Evolutionary conservation across 2,329 filamentous ascomycete genomes (phyloP).

Genomic region (Drechslera avenae): DNA sequence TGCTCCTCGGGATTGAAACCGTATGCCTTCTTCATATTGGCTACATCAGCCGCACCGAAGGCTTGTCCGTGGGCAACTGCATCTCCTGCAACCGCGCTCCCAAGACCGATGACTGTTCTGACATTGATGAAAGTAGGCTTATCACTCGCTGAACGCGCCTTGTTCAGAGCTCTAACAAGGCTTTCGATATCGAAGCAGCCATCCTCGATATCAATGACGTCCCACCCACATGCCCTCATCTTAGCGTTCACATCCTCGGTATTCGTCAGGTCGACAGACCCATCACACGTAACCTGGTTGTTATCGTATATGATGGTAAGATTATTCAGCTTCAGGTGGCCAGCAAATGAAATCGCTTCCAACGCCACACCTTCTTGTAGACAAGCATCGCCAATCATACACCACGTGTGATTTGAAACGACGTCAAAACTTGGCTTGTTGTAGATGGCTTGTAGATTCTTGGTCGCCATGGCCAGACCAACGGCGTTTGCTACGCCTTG

Average conservation of each 20-base stretch:
- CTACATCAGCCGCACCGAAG: slow-evolving; percentile 60
- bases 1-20: slow-evolving; percentile 57
- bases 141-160: slow-evolving; percentile 51
- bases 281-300: slow-evolving; percentile 65
- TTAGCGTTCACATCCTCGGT: slow-evolving; percentile 63
- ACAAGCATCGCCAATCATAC: slow-evolving; percentile 63
- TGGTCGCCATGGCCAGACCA: slow-evolving; percentile 59
- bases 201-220: slow-evolving; percentile 61
- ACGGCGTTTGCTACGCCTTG: slow-evolving; percentile 64
- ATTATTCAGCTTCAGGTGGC: slow-evolving; percentile 62
- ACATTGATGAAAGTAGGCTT: slow-evolving; percentile 66
- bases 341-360: slow-evolving; percentile 63
- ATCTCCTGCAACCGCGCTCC: slow-evolving; percentile 57
- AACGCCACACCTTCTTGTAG: slow-evolving; percentile 63
- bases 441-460: slow-evolving; percentile 66
- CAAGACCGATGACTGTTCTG: slow-evolving; percentile 61
- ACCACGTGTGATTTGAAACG: slow-evolving; percentile 59
- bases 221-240: slow-evolving; percentile 62
- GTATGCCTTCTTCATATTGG: slow-evolving; percentile 58
- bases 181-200: slow-evolving; percentile 58
- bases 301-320: slow-evolving; percentile 65
- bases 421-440: slow-evolving; percentile 56
- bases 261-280: slow-evolving; percentile 60
- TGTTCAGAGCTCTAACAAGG: slow-evolving; percentile 55
- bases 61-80: slow-evolving; percentile 64